Evolutionary conservation across 257 asterid genomes (phyloP), one percentile per base, ranked within the genome.

Genomic region (Nicotiana knightiana): DNA sequence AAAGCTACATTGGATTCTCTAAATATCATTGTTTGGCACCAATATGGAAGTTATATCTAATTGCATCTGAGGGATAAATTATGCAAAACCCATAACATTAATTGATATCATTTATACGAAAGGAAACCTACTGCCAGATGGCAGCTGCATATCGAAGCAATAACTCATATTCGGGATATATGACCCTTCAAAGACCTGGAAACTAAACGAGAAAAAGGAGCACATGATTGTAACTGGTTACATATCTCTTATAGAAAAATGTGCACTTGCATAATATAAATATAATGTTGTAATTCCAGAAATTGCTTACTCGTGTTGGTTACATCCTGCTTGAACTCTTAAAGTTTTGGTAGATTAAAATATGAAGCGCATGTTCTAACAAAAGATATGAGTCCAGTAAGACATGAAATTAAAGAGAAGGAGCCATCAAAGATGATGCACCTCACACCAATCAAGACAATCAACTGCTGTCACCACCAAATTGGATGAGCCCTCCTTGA

Each of bases 391-490:
- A 48, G 39, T 48, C 62, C 63, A 73, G 16, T 48, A 73, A 28
- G 57, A 73, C 62, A 77, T 4, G n/a, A 62, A 81, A 54, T 13
- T 62, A 13, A 35, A 79, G 68, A 55, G 39, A 17, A 82, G 67
- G 24, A 0, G 43, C 18, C 82, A 43, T 26, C 43, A 57, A 48
- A 59, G 76, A 59, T 35, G 70, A 84, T 82, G 80, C 82, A 87
- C 97, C 95, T 90, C 90, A 79, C 95, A 90, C 85, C 85, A 88
- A 85, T 87, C 94, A 16, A 91, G 86, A 87, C 97, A 92, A 87
- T 91, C 93, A 54, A 91, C 61, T 17, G 97, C 95, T 12, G 90
- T 84, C 64, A 87, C 91, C 86, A 55, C 17, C 86, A 87, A 87
- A 81, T 86, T 87, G 17, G 91, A 86, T 61, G 89, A 24, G 63